Conservation (phyloP, 108 stramenopile genomes). For the Nitzschia putrida region DNA sequence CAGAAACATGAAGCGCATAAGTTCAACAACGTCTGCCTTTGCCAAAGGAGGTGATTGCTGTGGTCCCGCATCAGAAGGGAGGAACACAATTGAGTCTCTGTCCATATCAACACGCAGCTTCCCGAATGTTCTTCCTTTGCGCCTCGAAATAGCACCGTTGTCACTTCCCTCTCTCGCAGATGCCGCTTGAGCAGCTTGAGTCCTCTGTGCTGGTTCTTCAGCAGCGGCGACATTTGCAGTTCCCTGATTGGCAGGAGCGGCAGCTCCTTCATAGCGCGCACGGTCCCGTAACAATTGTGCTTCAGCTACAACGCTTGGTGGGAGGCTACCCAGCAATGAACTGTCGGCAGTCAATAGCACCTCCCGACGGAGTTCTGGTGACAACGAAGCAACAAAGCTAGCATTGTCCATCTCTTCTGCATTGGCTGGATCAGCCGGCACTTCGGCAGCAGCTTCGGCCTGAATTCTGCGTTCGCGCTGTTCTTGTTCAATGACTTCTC, state of each 20-base stretch:
- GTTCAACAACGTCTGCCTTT: slow-evolving; percentile 46
- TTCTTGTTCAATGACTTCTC: slow-evolving; percentile 93
- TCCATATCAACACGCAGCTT: slow-evolving; percentile 66
- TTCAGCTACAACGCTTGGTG: slow-evolving; percentile 83
- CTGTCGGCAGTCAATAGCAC: slow-evolving; percentile 90
- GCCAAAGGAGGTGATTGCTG: slow-evolving; percentile 54
- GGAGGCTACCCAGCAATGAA: slow-evolving; percentile 74
- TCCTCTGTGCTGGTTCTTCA: background rate
- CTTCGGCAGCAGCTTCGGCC: slow-evolving; percentile 22
- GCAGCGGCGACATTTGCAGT: background rate
- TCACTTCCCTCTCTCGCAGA: slow-evolving; percentile 7
- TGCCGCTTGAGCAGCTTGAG: slow-evolving; percentile 20
- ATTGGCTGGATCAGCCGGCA: slow-evolving; percentile 87
- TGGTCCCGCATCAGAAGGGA: slow-evolving; percentile 23
- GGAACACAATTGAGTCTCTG: slow-evolving; percentile 47
- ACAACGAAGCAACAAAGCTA: slow-evolving; percentile 87
- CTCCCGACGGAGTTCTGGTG: slow-evolving; percentile 89
- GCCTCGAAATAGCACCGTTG: slow-evolving; percentile 10
- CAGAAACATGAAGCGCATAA: slow-evolving; percentile 70
- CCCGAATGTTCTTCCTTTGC: slow-evolving; percentile 40
- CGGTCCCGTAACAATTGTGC: slow-evolving; percentile 88
- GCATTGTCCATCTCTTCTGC: slow-evolving; percentile 93
- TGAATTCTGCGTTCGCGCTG: slow-evolving; percentile 73
- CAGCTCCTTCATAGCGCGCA: slow-evolving; percentile 41
- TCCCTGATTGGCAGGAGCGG: slow-evolving; percentile 15